Evolutionary conservation across 306 rosid genomes (phyloP).

Genomic region (Ziziphus jujuba): DNA sequence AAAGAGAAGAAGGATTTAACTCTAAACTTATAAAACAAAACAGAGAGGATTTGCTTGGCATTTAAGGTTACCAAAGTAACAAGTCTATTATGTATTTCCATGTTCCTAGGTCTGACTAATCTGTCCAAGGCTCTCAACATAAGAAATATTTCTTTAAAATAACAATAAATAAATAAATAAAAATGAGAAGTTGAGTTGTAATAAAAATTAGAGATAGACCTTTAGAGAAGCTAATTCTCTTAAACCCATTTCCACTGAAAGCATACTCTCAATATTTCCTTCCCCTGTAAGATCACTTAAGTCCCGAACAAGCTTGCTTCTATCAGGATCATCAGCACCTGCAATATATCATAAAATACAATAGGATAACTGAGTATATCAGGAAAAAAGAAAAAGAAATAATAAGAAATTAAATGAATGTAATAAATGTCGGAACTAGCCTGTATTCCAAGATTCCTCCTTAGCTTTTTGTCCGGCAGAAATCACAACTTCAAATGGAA

Average conservation of each 20-base stretch:
- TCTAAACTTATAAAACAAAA: too few relatives aligned
- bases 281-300: slow-evolving; percentile 84
- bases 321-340: slow-evolving; percentile 68
- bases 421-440: slow-evolving; percentile 25
- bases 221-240: slow-evolving; percentile 79
- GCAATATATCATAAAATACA: slow-evolving; percentile 28
- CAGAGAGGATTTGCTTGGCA: too few relatives aligned
- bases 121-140: background rate
- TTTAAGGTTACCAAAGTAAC: slow-evolving; percentile 3
- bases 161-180: background rate
- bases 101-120: slow-evolving; percentile 5
- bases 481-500: slow-evolving; percentile 84
- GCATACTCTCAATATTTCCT: slow-evolving; percentile 97
- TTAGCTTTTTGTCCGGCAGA: slow-evolving; percentile 99
- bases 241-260: slow-evolving; percentile 94
- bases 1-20: too few relatives aligned
- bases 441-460: slow-evolving; percentile 81
- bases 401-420: background rate
- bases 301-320: slow-evolving; percentile 64
- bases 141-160: background rate
- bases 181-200: background rate
- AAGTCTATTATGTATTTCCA: slow-evolving; percentile 6
- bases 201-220: slow-evolving; percentile 41
- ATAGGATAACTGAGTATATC: background rate
- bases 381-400: background rate